Conservation (phyloP, 148 eudicot species). For the Selenicereus undatus region DNA sequence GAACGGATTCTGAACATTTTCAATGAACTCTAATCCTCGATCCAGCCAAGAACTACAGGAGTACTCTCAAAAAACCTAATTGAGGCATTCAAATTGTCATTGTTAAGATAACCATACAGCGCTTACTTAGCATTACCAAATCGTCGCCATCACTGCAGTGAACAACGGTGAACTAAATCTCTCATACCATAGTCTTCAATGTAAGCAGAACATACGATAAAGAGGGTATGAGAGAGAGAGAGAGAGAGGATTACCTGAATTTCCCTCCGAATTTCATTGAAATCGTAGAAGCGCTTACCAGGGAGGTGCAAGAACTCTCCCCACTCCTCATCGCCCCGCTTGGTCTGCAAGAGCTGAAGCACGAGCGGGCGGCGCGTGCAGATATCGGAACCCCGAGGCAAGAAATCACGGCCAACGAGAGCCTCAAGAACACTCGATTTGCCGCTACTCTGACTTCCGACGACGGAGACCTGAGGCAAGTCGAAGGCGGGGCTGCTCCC, state of each 20-base stretch:
- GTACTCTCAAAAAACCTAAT: not conserved
- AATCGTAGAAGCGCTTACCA: conserved; percentile 59
- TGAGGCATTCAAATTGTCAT: not conserved
- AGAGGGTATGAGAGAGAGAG: not conserved
- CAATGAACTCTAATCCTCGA: not conserved
- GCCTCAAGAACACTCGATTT: conserved; percentile 90
- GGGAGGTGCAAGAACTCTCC: conserved; percentile 88
- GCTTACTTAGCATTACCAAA: not conserved
- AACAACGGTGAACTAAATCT: not conserved
- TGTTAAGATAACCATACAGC: not conserved
- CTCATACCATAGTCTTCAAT: not conserved
- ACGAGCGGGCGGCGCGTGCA: conserved; percentile 91
- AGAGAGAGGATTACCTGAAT: conserved; percentile 49
- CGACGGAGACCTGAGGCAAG: conserved; percentile 87
- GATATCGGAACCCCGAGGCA: conserved; percentile 80
- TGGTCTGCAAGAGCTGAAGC: conserved; percentile 69
- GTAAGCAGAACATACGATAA: not conserved
- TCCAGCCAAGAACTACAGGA: not conserved
- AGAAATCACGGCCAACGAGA: conserved; percentile 85
- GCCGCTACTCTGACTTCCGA: conserved; percentile 94
- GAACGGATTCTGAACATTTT: not conserved
- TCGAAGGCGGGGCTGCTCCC: conserved; percentile 55
- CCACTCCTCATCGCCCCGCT: conserved; percentile 69
- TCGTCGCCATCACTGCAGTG: not conserved
- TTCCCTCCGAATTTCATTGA: conserved; percentile 64